Conservation (phyloP, 805 yeast species). For the Komagataella pastoris region DNA sequence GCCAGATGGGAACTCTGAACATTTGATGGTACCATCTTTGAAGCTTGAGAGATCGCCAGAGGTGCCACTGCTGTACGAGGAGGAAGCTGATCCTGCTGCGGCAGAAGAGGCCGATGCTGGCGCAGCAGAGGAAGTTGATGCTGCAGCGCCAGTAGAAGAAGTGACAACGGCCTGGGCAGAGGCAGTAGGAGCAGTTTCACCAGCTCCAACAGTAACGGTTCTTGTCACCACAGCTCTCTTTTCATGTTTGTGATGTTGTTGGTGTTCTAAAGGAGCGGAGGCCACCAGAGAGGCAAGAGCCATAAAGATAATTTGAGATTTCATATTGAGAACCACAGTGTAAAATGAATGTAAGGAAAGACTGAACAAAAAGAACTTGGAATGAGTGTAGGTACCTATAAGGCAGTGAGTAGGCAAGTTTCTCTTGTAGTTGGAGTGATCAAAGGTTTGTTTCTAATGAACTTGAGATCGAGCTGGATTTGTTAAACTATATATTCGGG, state of each 20-base stretch:
- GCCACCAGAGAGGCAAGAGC: constrained; percentile 15
- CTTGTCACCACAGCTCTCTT: constrained; percentile 28
- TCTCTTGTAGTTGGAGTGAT: background rate
- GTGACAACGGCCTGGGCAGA: constrained; percentile 6
- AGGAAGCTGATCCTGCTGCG: constrained; percentile 12
- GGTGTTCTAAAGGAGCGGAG: constrained; percentile 23
- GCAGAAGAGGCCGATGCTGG: constrained; percentile 6
- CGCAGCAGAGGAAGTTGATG: constrained; percentile 6
- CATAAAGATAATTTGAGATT: constrained; percentile 1
- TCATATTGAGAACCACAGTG: background rate
- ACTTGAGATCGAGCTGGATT: background rate
- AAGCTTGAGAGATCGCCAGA: constrained; percentile 40
- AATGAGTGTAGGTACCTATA: background rate
- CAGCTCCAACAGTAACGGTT: constrained; percentile 25
- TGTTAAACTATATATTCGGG: background rate
- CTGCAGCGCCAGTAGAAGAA: constrained; percentile 11
- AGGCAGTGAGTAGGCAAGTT: background rate
- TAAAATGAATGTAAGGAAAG: background rate
- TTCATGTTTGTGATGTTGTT: constrained; percentile 36
- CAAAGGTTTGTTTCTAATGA: background rate
- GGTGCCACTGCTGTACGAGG: constrained; percentile 21
- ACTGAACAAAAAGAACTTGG: background rate
- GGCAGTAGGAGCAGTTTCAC: constrained; percentile 12
- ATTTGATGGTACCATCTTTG: constrained; percentile 56
- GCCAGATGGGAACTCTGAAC: constrained; percentile 64